A percentile compares a stretch with the other conserved stretches of the same genome.
Conservation (phyloP, 2,329 filamentous ascomycete genomes). For the Scortechinia acanthostroma region DNA sequence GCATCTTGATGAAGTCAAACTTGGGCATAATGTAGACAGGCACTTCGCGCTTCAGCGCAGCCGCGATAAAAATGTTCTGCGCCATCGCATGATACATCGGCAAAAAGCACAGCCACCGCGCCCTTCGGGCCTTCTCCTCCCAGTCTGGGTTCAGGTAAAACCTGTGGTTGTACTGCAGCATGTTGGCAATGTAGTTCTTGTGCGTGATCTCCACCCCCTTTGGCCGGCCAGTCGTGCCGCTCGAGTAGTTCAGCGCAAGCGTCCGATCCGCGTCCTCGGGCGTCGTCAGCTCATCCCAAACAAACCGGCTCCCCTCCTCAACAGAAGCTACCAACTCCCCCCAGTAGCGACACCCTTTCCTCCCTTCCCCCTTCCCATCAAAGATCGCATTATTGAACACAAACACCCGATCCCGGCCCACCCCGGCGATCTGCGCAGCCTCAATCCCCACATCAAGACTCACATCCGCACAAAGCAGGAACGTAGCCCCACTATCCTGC, state of each 20-base stretch:
- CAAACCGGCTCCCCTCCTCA: conserved; percentile 36
- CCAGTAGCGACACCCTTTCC: conserved; percentile 19
- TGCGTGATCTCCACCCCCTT: conserved; percentile 12
- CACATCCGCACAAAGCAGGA: conserved; percentile 56
- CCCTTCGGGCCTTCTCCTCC: conserved; percentile 3
- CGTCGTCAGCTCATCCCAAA: conserved; percentile 28
- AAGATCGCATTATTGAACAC: conserved; percentile 52
- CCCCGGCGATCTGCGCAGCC: conserved; percentile 50
- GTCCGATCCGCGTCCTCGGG: conserved; percentile 27
- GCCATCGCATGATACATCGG: conserved; percentile 12
- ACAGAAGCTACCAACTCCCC: conserved; percentile 31
- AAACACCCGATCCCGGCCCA: conserved; percentile 50
- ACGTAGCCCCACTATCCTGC: conserved; percentile 60
- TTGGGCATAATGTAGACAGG: conserved; percentile 4
- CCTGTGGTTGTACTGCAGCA: conserved; percentile 7
- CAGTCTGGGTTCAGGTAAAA: conserved; percentile 13
- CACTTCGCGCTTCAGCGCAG: not conserved
- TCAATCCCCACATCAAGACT: conserved; percentile 57
- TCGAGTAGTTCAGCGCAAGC: conserved; percentile 25
- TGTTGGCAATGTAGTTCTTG: conserved; percentile 10
- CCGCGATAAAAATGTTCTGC: not conserved
- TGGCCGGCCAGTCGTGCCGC: conserved; percentile 11
- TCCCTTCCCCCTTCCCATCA: conserved; percentile 16
- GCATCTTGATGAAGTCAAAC: conserved; percentile 5
- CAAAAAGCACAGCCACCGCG: conserved; percentile 10